Percentiles rank a stretch among this genome's conserved stretches.
Conservation (phyloP, 2,329 filamentous ascomycete genomes). For the Fusarium sp. region DNA sequence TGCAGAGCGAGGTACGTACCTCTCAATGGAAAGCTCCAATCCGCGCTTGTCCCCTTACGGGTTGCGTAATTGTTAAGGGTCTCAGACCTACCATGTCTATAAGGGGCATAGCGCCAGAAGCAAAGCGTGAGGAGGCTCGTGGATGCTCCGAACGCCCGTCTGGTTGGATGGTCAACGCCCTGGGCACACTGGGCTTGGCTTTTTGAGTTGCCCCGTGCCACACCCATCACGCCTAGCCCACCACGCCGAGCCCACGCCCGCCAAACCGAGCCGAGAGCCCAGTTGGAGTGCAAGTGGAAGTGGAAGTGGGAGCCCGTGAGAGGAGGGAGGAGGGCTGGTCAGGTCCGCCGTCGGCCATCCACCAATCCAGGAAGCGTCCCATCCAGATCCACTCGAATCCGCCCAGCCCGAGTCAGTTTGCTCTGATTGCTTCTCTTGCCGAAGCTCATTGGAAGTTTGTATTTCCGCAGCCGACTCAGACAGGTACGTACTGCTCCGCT, state of each 20-base stretch:
- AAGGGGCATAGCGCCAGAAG: slow-evolving; percentile 28
- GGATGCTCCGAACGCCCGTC: slow-evolving; percentile 22
- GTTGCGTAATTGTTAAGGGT: slow-evolving; percentile 40
- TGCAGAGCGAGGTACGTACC: slow-evolving; percentile 36
- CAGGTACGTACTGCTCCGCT: background rate
- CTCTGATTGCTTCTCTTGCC: slow-evolving; percentile 3
- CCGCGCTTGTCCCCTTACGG: slow-evolving; percentile 38
- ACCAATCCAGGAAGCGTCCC: slow-evolving; percentile 15
- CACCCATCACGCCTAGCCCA: slow-evolving; percentile 4
- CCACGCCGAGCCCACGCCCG: slow-evolving; percentile 11
- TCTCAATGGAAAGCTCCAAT: slow-evolving; percentile 14
- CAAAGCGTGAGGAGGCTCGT: slow-evolving; percentile 17
- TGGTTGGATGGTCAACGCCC: slow-evolving; percentile 45
- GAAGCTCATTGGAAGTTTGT: slow-evolving; percentile 19
- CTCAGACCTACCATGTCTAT: slow-evolving; percentile 22
- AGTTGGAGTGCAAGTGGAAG: slow-evolving; percentile 10
- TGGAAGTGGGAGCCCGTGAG: background rate
- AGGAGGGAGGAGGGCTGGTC: background rate
- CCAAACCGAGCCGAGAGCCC: slow-evolving; percentile 24
- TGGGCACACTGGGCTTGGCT: slow-evolving; percentile 12
- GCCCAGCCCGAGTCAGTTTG: slow-evolving; percentile 35
- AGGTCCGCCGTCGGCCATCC: slow-evolving; percentile 21
- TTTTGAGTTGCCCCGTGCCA: slow-evolving; percentile 39
- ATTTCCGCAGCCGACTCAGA: slow-evolving; percentile 17
- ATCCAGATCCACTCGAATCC: slow-evolving; percentile 26